Conservation (phyloP, 164 flowering plant genomes). For the Hamamelis virginiana region DNA sequence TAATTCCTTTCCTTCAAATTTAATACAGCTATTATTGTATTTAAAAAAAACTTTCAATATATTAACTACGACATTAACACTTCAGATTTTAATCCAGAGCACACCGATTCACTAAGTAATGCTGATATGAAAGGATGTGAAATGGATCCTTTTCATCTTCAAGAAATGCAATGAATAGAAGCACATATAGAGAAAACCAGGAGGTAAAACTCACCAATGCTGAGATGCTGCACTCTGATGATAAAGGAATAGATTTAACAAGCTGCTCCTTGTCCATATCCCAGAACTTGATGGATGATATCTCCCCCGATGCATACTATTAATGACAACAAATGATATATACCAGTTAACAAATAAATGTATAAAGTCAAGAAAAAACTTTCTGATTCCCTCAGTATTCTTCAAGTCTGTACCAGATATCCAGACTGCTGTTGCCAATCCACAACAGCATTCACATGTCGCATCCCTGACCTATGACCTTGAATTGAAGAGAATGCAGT, state of each 20-base stretch:
- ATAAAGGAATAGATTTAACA: constrained; percentile 58
- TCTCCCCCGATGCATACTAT: constrained; percentile 89
- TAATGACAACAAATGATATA: constrained; percentile 5
- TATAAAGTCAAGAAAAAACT: background rate
- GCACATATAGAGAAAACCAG: no score
- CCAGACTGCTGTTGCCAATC: constrained; percentile 99
- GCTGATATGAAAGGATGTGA: no score
- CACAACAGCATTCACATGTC: constrained; percentile 79
- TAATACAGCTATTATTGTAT: no score
- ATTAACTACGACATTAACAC: no score
- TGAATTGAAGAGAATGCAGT: constrained; percentile 92
- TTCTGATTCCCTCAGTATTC: background rate
- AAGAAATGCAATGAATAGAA: no score
- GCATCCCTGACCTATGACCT: constrained; percentile 76
- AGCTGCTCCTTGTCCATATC: constrained; percentile 94
- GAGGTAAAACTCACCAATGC: constrained; percentile 60
- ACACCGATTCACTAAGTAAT: no score
- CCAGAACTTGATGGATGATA: constrained; percentile 88
- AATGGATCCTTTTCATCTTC: no score
- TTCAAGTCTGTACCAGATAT: constrained; percentile 57
- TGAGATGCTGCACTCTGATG: constrained; percentile 74
- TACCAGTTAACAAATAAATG: background rate
- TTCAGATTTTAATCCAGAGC: no score
- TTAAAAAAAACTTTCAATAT: no score
- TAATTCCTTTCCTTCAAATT: no score